Conservation (phyloP, 202 grass and related monocot genomes). For the Schoenoplectus tabernaemontani region DNA sequence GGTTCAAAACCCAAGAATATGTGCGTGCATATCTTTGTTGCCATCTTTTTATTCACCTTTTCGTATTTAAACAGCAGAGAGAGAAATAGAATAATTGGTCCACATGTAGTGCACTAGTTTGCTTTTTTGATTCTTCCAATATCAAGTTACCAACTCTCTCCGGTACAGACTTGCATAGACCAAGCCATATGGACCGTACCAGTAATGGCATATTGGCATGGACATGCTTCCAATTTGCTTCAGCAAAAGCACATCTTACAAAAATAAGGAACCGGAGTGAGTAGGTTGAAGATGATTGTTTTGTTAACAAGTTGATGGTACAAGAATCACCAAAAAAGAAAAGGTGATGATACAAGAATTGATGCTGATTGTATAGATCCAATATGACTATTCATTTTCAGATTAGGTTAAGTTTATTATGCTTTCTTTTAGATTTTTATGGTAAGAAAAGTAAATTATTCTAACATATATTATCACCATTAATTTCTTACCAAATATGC, state of each 20-base stretch:
- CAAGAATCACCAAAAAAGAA: background rate
- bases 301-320: background rate
- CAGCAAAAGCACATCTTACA: background rate
- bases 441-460: too few relatives aligned
- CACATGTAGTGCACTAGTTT: background rate
- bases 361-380: background rate
- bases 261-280: background rate
- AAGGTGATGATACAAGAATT: background rate
- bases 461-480: too few relatives aligned
- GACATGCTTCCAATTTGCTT: background rate
- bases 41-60: constrained; percentile 11
- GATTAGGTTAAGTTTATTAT: too few relatives aligned
- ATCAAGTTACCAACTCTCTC: background rate
- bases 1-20: constrained; percentile 20
- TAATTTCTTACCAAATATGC: too few relatives aligned
- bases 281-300: background rate
- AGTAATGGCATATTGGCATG: background rate
- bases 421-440: too few relatives aligned
- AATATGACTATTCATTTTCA: too few relatives aligned
- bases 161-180: background rate
- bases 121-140: constrained; percentile 18
- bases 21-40: constrained; percentile 16
- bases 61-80: constrained; percentile 6
- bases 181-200: background rate
- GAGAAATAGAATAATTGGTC: constrained; percentile 16